Evolutionary conservation across 2,329 filamentous ascomycete species (phyloP).

Genomic region (Apiospora sp.): DNA sequence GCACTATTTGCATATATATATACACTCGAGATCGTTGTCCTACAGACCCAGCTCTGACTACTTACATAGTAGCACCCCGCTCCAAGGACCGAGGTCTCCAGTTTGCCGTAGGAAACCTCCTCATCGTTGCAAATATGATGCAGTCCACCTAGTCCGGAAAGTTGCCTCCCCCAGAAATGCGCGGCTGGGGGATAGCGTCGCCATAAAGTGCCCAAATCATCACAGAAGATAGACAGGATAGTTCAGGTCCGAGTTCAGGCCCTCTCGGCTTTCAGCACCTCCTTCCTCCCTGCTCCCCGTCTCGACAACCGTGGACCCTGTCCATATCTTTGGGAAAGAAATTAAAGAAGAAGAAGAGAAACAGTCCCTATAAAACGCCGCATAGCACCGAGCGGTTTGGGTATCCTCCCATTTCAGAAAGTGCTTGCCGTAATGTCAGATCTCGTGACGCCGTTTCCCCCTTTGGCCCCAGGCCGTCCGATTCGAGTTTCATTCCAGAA

Average conservation of each 20-base stretch:
- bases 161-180: not conserved
- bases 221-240: not conserved
- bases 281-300: not conserved
- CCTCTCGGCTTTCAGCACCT: not conserved
- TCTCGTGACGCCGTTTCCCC: constrained; percentile 18
- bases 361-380: constrained; percentile 17
- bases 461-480: constrained; percentile 6
- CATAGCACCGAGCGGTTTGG: constrained; percentile 12
- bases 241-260: not conserved
- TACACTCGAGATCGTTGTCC: constrained; percentile 7
- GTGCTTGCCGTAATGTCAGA: constrained; percentile 22
- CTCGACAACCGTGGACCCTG: not conserved
- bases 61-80: not conserved
- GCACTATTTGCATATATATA: constrained; percentile 1
- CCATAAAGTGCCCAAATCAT: not conserved
- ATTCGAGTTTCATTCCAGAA: constrained; percentile 13
- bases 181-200: not conserved
- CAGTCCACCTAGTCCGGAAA: not conserved
- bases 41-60: not conserved
- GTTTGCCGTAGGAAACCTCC: not conserved
- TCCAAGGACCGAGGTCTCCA: not conserved
- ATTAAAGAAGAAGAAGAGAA: constrained; percentile 14
- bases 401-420: constrained; percentile 20
- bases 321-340: constrained; percentile 10
- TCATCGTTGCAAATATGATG: not conserved